These are phyloP conservation scores for Mycena metata DNA, from an alignment of 768 basidiomycete species.

Conservation along the genomic window DNA sequence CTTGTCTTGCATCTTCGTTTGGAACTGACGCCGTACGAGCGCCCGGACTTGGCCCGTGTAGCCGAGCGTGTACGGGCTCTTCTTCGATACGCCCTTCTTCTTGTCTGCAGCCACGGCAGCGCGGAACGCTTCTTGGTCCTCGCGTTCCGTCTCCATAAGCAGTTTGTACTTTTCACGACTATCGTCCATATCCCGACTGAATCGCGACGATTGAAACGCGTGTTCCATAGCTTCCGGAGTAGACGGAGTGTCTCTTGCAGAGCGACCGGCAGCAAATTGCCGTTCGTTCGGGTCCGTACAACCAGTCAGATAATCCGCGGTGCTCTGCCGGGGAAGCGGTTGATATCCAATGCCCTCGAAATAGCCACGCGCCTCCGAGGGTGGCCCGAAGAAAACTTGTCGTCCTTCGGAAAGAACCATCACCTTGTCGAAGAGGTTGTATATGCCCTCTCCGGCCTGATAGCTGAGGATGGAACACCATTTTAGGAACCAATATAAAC, in stretches of 20 bases:
- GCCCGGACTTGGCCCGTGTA: constrained; percentile 81
- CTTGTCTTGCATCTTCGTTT: constrained; percentile 78
- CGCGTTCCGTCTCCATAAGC: constrained; percentile 69
- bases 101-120: constrained; percentile 83
- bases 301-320: constrained; percentile 87
- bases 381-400: constrained; percentile 86
- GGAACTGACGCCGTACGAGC: constrained; percentile 80
- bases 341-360: constrained; percentile 83
- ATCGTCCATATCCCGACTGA: constrained; percentile 57
- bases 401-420: constrained; percentile 85
- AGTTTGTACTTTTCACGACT: constrained; percentile 69
- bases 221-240: constrained; percentile 77
- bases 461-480: constrained; percentile 57
- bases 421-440: constrained; percentile 16
- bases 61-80: constrained; percentile 87
- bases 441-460: constrained; percentile 78
- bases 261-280: constrained; percentile 75
- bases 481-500: constrained; percentile 9
- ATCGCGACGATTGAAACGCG: constrained; percentile 67
- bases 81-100: constrained; percentile 80
- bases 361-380: constrained; percentile 80
- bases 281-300: constrained; percentile 91
- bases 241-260: constrained; percentile 70
- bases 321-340: constrained; percentile 84
- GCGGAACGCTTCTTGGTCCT: constrained; percentile 83